A percentile compares a stretch with the other conserved stretches of the same genome.
phyloP scores from a whole-genome alignment of 2,329 filamentous ascomycete species.

The Aspergillus neoniger region DNA sequence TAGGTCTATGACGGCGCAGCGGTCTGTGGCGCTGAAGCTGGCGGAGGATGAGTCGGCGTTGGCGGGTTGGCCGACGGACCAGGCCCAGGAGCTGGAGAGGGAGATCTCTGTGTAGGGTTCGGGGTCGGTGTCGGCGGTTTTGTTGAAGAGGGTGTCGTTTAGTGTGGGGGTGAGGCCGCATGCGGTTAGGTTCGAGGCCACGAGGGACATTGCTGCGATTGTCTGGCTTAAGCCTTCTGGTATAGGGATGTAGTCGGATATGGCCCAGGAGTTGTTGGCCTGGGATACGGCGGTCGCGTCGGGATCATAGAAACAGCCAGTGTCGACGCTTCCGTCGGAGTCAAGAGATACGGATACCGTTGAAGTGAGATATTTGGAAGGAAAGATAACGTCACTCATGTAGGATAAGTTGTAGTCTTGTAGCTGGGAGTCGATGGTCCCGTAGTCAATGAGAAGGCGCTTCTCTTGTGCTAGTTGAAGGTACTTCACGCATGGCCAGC shows the following conservation, averaged over 20 bases:
- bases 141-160: constrained; percentile 56
- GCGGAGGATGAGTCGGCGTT: constrained; percentile 44
- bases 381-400: constrained; percentile 58
- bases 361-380: constrained; percentile 46
- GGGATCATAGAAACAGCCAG: constrained; percentile 57
- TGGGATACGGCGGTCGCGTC: constrained; percentile 43
- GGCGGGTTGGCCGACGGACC: constrained; percentile 58
- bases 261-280: constrained; percentile 58
- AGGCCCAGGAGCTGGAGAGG: constrained; percentile 60
- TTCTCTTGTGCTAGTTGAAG: constrained; percentile 57
- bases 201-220: constrained; percentile 35
- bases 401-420: constrained; percentile 54
- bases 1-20: constrained; percentile 59
- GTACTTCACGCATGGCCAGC: constrained; percentile 65
- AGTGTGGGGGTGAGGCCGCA: constrained; percentile 65
- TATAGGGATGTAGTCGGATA: constrained; percentile 32
- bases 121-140: constrained; percentile 52
- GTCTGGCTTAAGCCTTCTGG: constrained; percentile 28
- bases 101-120: constrained; percentile 53
- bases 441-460: constrained; percentile 59
- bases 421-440: constrained; percentile 60
- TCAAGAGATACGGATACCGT: constrained; percentile 36
- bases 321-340: constrained; percentile 45
- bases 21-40: constrained; percentile 37
- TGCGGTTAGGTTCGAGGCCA: constrained; percentile 46